A percentile compares a stretch with the other conserved stretches of the same genome.
These are phyloP conservation scores for Volvox reticuliferus DNA, from an alignment of 139 green algal genomes.

Conservation along the genomic window DNA sequence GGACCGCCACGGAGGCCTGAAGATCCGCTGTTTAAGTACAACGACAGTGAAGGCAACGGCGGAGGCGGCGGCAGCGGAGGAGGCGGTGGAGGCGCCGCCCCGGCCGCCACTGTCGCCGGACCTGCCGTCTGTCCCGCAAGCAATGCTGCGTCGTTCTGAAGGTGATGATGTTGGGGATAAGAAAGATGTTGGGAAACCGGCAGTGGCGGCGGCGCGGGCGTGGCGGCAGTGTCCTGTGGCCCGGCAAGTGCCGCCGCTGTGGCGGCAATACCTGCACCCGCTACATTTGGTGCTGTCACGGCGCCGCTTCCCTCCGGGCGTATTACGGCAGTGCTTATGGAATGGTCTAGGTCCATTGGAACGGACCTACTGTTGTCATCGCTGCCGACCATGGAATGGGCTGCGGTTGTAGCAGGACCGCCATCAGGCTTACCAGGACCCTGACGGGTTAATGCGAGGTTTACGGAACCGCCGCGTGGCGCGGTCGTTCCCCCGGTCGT, in stretches of 20 bases:
- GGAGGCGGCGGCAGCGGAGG: neutral
- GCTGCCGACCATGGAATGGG: neutral
- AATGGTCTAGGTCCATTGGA: slow-evolving; percentile 41
- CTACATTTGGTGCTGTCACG: neutral
- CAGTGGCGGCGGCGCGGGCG: slow-evolving; percentile 14
- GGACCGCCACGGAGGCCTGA: slow-evolving; percentile 26
- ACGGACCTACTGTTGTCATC: slow-evolving; percentile 36
- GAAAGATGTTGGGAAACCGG: neutral
- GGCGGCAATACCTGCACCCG: neutral
- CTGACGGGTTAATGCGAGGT: neutral
- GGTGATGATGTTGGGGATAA: neutral
- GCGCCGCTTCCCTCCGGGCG: neutral
- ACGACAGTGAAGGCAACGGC: neutral
- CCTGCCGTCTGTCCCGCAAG: neutral
- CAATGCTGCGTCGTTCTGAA: neutral
- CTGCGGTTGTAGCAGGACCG: neutral
- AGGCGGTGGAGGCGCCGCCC: neutral
- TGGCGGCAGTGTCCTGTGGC: slow-evolving; percentile 20
- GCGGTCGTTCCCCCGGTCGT: neutral
- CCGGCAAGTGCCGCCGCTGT: neutral
- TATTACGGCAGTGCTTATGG: neutral
- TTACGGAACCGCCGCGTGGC: neutral
- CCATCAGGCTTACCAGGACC: neutral
- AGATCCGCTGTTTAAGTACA: neutral
- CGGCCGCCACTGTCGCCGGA: neutral